These are phyloP conservation scores for Alternaria rosae DNA, from an alignment of 2,329 filamentous ascomycete genomes.

Conservation along the genomic window DNA sequence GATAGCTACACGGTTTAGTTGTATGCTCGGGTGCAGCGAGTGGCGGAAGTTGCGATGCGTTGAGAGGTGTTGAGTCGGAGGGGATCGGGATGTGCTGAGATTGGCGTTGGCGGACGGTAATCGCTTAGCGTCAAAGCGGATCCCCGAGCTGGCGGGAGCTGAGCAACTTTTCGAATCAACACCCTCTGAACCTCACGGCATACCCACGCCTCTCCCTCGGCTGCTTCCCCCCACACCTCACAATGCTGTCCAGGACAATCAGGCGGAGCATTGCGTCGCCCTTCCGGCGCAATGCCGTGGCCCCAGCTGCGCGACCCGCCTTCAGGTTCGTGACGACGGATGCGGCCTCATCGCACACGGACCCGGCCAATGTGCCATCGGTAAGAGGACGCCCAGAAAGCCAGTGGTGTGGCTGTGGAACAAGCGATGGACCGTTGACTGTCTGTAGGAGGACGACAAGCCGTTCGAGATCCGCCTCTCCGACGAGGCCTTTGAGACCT, in stretches of 20 bases:
- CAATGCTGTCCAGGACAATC: conserved; percentile 52
- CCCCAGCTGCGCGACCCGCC: conserved; percentile 43
- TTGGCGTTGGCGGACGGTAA: conserved; percentile 17
- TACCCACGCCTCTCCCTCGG: conserved; percentile 20
- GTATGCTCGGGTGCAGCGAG: too few species aligned
- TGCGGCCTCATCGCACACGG: conserved; percentile 88
- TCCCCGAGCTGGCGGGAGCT: conserved; percentile 29
- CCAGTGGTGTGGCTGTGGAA: conserved; percentile 4
- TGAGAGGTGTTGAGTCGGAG: conserved; percentile 14
- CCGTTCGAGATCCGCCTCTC: conserved; percentile 90
- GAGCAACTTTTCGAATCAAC: conserved; percentile 32
- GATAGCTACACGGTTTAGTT: too few species aligned
- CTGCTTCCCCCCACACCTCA: conserved; percentile 32
- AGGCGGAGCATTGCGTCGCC: conserved; percentile 51
- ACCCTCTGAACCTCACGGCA: conserved; percentile 22
- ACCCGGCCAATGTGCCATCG: conserved; percentile 74
- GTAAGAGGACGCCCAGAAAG: conserved; percentile 54
- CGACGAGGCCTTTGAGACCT: conserved; percentile 99
- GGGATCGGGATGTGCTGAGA: conserved; percentile 15
- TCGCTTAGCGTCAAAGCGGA: conserved; percentile 23
- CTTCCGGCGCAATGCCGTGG: conserved; percentile 49
- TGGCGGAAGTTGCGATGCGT: background rate
- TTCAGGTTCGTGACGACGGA: conserved; percentile 88
- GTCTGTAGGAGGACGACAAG: conserved; percentile 83
- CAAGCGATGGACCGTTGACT: conserved; percentile 28